These are phyloP conservation scores for Trifolium fragiferum DNA, from an alignment of 306 rosid species.

Conservation along the genomic window DNA sequence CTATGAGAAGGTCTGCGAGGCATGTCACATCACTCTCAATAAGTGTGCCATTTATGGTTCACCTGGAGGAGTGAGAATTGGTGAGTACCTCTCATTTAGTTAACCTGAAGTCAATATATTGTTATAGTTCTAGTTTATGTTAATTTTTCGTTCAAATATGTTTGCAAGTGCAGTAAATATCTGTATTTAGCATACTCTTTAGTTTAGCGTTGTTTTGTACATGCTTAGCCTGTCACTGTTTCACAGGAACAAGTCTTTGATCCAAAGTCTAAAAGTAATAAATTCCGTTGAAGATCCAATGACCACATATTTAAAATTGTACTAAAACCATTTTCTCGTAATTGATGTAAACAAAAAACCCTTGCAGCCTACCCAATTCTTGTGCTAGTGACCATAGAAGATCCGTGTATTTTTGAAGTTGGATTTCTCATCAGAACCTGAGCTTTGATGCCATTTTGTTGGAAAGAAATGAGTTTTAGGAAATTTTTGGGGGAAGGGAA, in stretches of 20 bases:
- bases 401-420: background rate
- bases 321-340: background rate
- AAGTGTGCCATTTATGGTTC: conserved; percentile 79
- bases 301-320: conserved; percentile 2
- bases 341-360: conserved; percentile 1
- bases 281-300: conserved; percentile 18
- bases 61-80: conserved; percentile 82
- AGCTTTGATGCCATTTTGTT: conserved; percentile 6
- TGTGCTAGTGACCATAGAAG: conserved; percentile 5
- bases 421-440: background rate
- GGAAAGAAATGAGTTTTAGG: background rate
- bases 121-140: conserved; percentile 1
- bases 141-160: conserved; percentile 8
- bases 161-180: conserved; percentile 12
- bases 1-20: conserved; percentile 84
- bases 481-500: background rate
- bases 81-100: conserved; percentile 51
- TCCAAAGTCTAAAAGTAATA: background rate
- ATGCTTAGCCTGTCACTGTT: background rate
- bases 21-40: conserved; percentile 75
- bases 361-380: background rate
- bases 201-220: background rate
- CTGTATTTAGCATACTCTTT: background rate
- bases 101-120: background rate
- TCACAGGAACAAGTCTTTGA: background rate